phyloP scores from a whole-genome alignment of 306 rosid genomes.

The Begonia peltatifolia region DNA sequence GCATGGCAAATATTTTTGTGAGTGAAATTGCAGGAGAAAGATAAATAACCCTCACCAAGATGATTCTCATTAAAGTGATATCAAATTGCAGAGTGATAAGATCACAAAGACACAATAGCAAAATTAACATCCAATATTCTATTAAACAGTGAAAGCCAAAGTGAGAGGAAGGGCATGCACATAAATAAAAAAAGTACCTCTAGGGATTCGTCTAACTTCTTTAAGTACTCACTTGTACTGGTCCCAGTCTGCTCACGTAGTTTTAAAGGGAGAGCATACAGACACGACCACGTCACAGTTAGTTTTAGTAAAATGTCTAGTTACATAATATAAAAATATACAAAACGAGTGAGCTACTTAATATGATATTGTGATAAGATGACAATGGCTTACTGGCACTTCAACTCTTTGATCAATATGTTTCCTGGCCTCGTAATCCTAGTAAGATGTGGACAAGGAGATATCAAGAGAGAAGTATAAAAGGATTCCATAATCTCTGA shows the following conservation, averaged over 20 bases:
- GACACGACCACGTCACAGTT: too few species aligned
- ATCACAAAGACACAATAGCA: neutral
- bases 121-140: neutral
- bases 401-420: conserved; percentile 75
- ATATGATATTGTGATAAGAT: conserved; percentile 13
- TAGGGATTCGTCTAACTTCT: conserved; percentile 68
- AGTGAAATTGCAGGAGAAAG: too few species aligned
- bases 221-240: conserved; percentile 49
- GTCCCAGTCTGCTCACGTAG: conserved; percentile 56
- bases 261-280: too few species aligned
- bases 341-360: conserved; percentile 3
- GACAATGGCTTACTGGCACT: conserved; percentile 45
- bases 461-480: too few species aligned
- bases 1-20: too few species aligned
- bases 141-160: neutral
- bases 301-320: too few species aligned
- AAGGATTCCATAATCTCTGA: too few species aligned
- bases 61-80: neutral
- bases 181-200: conserved; percentile 26
- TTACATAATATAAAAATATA: neutral
- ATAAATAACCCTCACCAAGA: neutral
- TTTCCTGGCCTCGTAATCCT: conserved; percentile 81
- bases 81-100: too few species aligned
- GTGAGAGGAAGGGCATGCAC: neutral
- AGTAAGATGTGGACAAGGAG: neutral